A percentile compares a stretch with the other conserved stretches of the same genome.
phyloP scores from a whole-genome alignment of 75 land plant genomes.

The Cryptomeria japonica region DNA sequence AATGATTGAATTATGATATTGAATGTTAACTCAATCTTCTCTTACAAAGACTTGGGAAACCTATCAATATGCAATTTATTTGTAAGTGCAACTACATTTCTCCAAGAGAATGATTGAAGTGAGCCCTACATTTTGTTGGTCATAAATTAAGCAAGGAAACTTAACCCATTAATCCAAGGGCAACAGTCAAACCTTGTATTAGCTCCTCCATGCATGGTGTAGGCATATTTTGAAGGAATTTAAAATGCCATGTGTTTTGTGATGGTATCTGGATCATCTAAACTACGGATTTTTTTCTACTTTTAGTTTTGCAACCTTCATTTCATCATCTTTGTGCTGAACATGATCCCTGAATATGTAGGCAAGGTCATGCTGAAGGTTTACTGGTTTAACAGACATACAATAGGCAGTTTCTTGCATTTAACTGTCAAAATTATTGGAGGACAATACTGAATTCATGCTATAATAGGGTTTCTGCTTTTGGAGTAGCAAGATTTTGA shows the following conservation, averaged over 20 bases:
- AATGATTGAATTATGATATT: neutral
- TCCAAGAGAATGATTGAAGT: neutral
- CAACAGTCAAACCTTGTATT: neutral
- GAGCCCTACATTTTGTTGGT: neutral
- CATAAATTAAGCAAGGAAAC: neutral
- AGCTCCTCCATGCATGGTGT: neutral
- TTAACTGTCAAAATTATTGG: neutral
- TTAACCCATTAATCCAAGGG: neutral
- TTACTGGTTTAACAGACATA: neutral
- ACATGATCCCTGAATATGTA: neutral
- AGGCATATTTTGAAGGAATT: neutral
- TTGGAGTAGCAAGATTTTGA: neutral
- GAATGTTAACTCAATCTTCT: neutral
- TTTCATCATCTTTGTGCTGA: neutral
- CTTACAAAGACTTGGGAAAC: neutral
- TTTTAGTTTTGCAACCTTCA: neutral
- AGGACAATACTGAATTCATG: neutral
- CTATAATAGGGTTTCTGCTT: neutral
- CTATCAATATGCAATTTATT: neutral
- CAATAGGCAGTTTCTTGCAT: neutral
- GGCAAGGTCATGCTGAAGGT: neutral
- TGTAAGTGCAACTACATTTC: neutral
- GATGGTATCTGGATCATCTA: neutral
- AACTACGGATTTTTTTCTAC: neutral
- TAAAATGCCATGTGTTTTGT: neutral